A percentile compares a stretch with the other conserved stretches of the same genome.
Evolutionary conservation across 257 asterid genomes (phyloP).

Genomic region (Nicotiana tabacum): DNA sequence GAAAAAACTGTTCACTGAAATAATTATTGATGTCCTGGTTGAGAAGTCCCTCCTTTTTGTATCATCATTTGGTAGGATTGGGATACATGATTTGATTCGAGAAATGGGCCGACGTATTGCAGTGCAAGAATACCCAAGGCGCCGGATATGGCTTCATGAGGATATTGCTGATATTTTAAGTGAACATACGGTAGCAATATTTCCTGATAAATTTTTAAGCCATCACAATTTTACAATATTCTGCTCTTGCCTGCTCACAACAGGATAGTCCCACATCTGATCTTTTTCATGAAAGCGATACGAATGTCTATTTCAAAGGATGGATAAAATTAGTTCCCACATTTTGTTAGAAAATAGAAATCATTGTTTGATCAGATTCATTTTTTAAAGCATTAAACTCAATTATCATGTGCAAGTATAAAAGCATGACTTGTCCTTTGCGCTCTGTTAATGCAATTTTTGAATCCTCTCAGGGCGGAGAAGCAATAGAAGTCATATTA

Average conservation of each 20-base stretch:
- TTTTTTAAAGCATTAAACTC: too few relatives aligned
- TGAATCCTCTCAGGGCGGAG: not conserved
- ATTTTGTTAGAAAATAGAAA: not conserved
- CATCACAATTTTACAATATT: not conserved
- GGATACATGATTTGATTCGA: conserved; percentile 10
- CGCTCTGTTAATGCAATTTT: not conserved
- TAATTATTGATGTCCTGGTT: conserved; percentile 6
- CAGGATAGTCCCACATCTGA: too few relatives aligned
- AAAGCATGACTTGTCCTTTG: not conserved
- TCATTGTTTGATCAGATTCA: not conserved
- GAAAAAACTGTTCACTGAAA: not conserved
- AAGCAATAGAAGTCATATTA: not conserved
- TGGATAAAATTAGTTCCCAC: not conserved
- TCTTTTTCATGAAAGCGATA: not conserved
- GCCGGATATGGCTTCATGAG: conserved; percentile 1
- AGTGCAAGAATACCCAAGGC: not conserved
- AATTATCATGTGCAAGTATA: not conserved
- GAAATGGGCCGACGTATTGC: conserved; percentile 18
- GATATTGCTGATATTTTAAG: conserved; percentile 2
- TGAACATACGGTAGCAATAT: conserved; percentile 5
- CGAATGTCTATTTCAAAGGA: not conserved
- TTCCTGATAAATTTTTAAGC: not conserved
- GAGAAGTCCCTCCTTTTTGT: conserved; percentile 5
- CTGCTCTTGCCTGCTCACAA: too few relatives aligned
- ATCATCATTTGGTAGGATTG: not conserved